These are phyloP conservation scores for Pseudogymnoascus sp. DNA, from an alignment of 2,329 filamentous ascomycete genomes.

Conservation along the genomic window DNA sequence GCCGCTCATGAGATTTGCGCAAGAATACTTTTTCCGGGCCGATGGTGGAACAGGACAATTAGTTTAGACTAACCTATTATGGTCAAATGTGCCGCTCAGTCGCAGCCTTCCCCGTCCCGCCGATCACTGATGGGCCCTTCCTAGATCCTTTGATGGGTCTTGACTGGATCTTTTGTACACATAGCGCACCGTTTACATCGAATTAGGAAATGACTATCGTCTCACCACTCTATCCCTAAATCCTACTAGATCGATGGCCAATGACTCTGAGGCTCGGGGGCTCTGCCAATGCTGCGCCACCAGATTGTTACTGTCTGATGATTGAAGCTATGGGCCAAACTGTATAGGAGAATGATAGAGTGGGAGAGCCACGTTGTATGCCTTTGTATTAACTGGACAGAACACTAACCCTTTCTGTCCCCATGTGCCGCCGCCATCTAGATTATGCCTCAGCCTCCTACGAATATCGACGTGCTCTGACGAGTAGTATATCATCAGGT, in stretches of 20 bases:
- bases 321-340: background rate
- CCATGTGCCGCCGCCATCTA: conserved; percentile 1
- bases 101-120: background rate
- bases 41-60: background rate
- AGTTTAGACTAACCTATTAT: background rate
- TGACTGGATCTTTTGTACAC: no score
- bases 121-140: background rate
- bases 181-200: background rate
- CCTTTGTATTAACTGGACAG: background rate
- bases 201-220: background rate
- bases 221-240: background rate
- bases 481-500: background rate
- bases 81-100: background rate
- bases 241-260: background rate
- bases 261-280: background rate
- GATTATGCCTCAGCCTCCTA: background rate
- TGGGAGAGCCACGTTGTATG: background rate
- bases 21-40: background rate
- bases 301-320: background rate
- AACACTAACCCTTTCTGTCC: background rate
- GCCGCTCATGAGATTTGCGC: background rate
- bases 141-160: background rate
- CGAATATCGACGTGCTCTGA: background rate
- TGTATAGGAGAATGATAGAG: background rate
- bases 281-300: background rate